Percentiles rank a stretch among this genome's conserved stretches.
These are phyloP conservation scores for Mycena capillaripes DNA, from an alignment of 768 basidiomycete species.

Conservation along the genomic window DNA sequence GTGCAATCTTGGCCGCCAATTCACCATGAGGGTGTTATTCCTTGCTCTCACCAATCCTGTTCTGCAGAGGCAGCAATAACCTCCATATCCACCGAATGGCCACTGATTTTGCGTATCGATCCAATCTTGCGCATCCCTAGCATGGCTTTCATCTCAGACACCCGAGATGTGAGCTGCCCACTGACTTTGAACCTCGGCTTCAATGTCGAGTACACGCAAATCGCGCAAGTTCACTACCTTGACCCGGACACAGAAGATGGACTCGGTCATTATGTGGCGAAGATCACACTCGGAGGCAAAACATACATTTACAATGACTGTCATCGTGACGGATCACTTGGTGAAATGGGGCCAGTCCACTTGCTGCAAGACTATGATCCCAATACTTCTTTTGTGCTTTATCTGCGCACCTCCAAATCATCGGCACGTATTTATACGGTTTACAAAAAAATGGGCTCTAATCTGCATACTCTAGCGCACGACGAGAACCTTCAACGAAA, in stretches of 20 bases:
- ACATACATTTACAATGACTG: conserved; percentile 20
- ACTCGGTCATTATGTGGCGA: conserved; percentile 15
- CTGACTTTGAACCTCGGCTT: neutral
- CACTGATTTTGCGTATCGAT: conserved; percentile 1
- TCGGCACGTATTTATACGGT: neutral
- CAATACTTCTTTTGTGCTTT: neutral
- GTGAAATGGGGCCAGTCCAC: conserved; percentile 10
- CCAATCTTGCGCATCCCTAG: neutral
- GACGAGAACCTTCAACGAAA: too few relatives aligned
- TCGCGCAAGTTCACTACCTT: neutral
- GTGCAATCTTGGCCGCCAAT: too few relatives aligned
- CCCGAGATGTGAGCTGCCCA: neutral
- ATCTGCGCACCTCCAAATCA: conserved; percentile 4
- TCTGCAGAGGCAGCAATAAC: neutral
- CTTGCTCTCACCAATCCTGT: neutral
- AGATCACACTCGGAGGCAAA: neutral
- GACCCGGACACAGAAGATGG: neutral
- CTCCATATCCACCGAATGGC: conserved; percentile 20
- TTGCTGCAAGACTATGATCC: conserved; percentile 1
- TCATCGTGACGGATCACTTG: neutral
- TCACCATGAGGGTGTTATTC: too few relatives aligned
- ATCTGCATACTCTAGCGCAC: too few relatives aligned
- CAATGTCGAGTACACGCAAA: neutral
- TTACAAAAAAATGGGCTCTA: too few relatives aligned
- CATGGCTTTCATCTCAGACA: neutral